Conservation (phyloP, 2,329 filamentous ascomycete species). For the Tetracladium maxilliforme region DNA sequence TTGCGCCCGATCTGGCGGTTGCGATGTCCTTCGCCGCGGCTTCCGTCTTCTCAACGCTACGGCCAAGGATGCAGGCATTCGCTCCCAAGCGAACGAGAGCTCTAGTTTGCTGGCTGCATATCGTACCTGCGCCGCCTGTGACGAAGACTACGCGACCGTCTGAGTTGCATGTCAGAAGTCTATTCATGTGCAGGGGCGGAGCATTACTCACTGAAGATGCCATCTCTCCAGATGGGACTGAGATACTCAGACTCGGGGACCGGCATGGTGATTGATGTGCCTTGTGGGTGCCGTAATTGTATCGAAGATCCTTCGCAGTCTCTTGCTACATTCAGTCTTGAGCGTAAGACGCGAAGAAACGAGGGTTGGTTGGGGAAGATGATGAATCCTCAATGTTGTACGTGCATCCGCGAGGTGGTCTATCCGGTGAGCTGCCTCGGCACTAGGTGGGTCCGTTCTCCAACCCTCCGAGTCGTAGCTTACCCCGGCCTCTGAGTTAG, state of each 20-base stretch:
- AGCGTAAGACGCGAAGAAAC: too few relatives aligned
- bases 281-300: too few relatives aligned
- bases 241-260: slow-evolving; percentile 61
- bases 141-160: slow-evolving; percentile 86
- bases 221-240: slow-evolving; percentile 74
- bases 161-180: slow-evolving; percentile 19
- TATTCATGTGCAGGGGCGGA: slow-evolving; percentile 1
- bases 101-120: slow-evolving; percentile 87
- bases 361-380: too few relatives aligned
- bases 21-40: slow-evolving; percentile 68
- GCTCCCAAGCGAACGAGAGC: slow-evolving; percentile 84
- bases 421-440: too few relatives aligned
- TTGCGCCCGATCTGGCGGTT: slow-evolving; percentile 61
- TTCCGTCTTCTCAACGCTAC: slow-evolving; percentile 81
- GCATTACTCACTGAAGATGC: slow-evolving; percentile 57
- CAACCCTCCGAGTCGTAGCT: too few relatives aligned
- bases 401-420: too few relatives aligned
- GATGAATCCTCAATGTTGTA: too few relatives aligned
- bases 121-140: slow-evolving; percentile 84
- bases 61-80: slow-evolving; percentile 85
- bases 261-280: slow-evolving; percentile 40
- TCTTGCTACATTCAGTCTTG: too few relatives aligned
- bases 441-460: too few relatives aligned
- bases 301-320: slow-evolving; percentile 15
- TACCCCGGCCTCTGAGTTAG: too few relatives aligned